Evolutionary conservation across 139 green algal species (phyloP).

Genomic region (Spirogloea muscicola): DNA sequence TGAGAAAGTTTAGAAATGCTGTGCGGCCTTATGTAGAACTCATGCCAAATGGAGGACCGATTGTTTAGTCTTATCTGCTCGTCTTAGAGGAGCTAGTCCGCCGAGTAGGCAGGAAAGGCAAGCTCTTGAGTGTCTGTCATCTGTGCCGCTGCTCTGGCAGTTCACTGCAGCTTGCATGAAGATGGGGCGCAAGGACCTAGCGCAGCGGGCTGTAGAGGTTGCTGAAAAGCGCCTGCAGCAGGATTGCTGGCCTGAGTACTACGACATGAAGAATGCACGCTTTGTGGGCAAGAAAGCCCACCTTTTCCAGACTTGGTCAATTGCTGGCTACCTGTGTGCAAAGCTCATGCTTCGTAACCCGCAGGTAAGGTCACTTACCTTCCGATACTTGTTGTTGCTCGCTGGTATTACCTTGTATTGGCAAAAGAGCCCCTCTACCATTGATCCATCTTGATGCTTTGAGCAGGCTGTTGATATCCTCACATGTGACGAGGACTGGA

Average conservation of each 20-base stretch:
- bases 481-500: conserved; percentile 20
- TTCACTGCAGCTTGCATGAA: conserved; percentile 43
- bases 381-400: too few relatives aligned
- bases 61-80: neutral
- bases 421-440: too few relatives aligned
- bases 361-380: too few relatives aligned
- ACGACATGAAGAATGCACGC: conserved; percentile 23
- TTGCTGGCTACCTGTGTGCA: conserved; percentile 16
- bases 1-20: neutral
- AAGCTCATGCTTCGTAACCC: conserved; percentile 36
- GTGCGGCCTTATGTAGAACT: neutral
- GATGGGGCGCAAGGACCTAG: conserved; percentile 27
- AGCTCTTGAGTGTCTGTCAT: neutral
- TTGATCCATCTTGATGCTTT: too few relatives aligned
- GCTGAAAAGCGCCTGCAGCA: conserved; percentile 17
- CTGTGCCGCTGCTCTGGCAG: conserved; percentile 10
- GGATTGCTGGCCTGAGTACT: conserved; percentile 44
- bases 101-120: neutral
- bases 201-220: conserved; percentile 24
- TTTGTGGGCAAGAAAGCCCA: conserved; percentile 37
- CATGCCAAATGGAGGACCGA: neutral
- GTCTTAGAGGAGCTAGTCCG: too few relatives aligned
- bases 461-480: conserved; percentile 10
- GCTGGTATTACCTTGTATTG: too few relatives aligned
- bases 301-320: conserved; percentile 37